Base-by-base conservation (phyloP, 345 rosid genomes). In the Firmiana major region DNA sequence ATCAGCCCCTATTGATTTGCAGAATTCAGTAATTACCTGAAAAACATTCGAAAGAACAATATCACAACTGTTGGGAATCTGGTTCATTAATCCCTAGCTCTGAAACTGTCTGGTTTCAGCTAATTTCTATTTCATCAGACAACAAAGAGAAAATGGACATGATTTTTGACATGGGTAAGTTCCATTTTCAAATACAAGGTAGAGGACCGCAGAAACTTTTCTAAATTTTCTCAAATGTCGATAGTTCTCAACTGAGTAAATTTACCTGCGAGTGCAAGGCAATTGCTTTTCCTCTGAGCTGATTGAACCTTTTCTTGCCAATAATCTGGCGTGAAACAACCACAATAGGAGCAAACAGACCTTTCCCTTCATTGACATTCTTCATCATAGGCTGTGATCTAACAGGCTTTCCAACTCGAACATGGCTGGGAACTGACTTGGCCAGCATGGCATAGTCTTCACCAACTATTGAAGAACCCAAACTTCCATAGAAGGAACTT, bases 1-100 rank as follows among this genome's bases (percentile, higher is more conserved):
- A 87, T 96, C 99, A 7, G 99, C 98, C 79, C 99, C 99, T 45
- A 96, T 93, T 11, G 99, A 86, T 86, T 89, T 96, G 89, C 98
- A 96, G 84, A 96, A 96, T 78, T 93, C 98, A 1, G 90, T 94
- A 49, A 94, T 96, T 70, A 96, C 97, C 98, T 93, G 91, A 31
- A 63, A 65, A 55, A n/a, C 34, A 67, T 48, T 48, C 1, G 0
- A 31, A 9, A 1, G 12, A 60, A 42, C 9, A 24, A 3, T 58
- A 13, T 13, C 22, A 11, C 31, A 13, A 16, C 13, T 17, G 43
- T 16, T 42, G 40, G 53, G n/a, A 26, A 26, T 36, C 38, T 63
- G 46, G 5, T 65, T 11, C 46, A 9, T 38, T 38, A n/a, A n/a
- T n/a, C n/a, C 7, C 46, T 10, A 38, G 26, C 66, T 64, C 48